Conservation (phyloP, 1,284 basidiomycete species). For the Hemileia vastatrix region DNA sequence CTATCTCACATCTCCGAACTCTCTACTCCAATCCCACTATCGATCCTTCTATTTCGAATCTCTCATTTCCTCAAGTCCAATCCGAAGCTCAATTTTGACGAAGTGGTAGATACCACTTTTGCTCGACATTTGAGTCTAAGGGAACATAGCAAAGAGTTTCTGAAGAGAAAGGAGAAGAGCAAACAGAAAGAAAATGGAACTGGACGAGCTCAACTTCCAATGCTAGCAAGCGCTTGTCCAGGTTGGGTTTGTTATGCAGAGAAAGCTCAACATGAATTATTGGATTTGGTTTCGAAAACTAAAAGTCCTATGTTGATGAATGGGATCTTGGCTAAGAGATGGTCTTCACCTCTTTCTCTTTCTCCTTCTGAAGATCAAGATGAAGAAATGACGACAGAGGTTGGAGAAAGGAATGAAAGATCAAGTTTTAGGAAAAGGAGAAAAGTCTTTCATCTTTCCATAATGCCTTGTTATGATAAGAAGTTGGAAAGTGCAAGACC, state of each 20-base stretch:
- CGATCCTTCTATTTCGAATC: conserved; percentile 48
- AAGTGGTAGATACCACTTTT: conserved; percentile 88
- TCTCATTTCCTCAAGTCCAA: conserved; percentile 38
- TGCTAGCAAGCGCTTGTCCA: conserved; percentile 91
- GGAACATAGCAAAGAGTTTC: conserved; percentile 69
- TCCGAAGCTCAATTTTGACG: conserved; percentile 55
- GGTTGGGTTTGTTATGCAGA: conserved; percentile 99
- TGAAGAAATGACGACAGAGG: too few species aligned
- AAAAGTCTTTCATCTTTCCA: conserved; percentile 92
- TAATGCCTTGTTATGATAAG: conserved; percentile 99
- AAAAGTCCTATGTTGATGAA: conserved; percentile 42
- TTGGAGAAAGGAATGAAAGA: too few species aligned
- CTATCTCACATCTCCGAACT: conserved; percentile 24
- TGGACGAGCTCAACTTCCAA: conserved; percentile 55
- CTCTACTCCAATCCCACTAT: conserved; percentile 48
- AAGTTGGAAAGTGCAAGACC: conserved; percentile 88
- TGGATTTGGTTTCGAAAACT: conserved; percentile 35
- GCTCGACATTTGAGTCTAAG: conserved; percentile 74
- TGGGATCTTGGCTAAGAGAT: conserved; percentile 37
- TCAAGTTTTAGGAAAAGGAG: too few species aligned
- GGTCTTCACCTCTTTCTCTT: too few species aligned
- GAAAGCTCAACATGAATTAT: conserved; percentile 52
- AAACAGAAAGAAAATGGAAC: conserved; percentile 11
- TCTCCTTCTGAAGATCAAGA: too few species aligned
- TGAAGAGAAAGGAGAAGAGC: conserved; percentile 34